A percentile compares a stretch with the other conserved stretches of the same genome.
phyloP scores from a whole-genome alignment of 2,329 filamentous ascomycete species.

The Trichoderma simmonsii region DNA sequence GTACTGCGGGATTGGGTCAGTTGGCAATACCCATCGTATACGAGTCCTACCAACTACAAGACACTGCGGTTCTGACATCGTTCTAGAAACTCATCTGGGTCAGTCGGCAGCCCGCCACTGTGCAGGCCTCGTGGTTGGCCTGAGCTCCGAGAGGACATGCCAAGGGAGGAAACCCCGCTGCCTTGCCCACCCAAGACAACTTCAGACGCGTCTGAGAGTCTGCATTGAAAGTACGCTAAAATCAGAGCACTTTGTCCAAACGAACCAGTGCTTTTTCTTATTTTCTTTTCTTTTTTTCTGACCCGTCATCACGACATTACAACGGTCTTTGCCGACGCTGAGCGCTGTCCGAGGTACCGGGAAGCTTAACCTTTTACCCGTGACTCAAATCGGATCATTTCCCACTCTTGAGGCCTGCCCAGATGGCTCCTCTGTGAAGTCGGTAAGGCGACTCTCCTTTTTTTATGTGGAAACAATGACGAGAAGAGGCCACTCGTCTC shows the following conservation, averaged over 20 bases:
- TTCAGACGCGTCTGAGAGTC: conserved; percentile 4
- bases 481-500: background rate
- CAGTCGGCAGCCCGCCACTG: background rate
- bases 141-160: background rate
- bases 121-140: background rate
- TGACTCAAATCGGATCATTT: conserved; percentile 13
- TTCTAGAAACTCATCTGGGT: conserved; percentile 12
- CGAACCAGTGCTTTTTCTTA: background rate
- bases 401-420: background rate
- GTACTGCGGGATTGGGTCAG: background rate
- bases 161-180: background rate
- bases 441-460: conserved; percentile 16
- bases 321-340: conserved; percentile 1
- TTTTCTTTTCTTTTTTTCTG: background rate
- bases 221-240: background rate
- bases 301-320: background rate
- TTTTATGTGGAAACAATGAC: conserved; percentile 16
- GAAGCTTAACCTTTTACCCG: conserved; percentile 4
- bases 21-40: background rate
- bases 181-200: background rate
- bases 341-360: background rate
- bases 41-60: background rate
- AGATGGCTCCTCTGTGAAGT: conserved; percentile 10
- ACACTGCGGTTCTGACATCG: conserved; percentile 5
- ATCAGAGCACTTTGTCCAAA: background rate